Conservation (phyloP, 441 rosid species). For the Melastoma candidum region DNA sequence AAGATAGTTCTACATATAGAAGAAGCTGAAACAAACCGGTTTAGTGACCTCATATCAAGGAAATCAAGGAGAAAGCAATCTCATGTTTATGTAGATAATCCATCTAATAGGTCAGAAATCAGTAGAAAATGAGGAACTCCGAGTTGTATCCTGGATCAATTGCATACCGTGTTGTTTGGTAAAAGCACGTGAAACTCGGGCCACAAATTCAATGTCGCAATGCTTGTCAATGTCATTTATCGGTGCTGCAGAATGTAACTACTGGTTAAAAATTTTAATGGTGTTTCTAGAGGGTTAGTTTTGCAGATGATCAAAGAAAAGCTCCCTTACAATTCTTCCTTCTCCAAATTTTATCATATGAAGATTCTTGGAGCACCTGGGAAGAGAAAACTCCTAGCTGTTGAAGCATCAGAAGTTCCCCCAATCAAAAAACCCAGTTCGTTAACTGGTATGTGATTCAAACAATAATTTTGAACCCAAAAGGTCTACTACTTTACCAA, state of each 20-base stretch:
- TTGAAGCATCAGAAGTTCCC: constrained; percentile 18
- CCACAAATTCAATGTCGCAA: constrained; percentile 90
- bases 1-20: too few relatives aligned
- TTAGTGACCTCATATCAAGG: too few relatives aligned
- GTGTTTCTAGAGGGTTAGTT: not conserved
- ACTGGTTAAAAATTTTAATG: constrained; percentile 10
- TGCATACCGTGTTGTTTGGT: constrained; percentile 47
- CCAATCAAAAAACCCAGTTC: constrained; percentile 8
- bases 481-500: constrained; percentile 43
- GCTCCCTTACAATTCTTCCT: constrained; percentile 54
- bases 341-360: constrained; percentile 65
- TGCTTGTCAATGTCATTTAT: constrained; percentile 91
- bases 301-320: not conserved
- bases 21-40: too few relatives aligned
- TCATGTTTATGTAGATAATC: too few relatives aligned
- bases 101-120: too few relatives aligned
- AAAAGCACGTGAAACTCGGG: constrained; percentile 56
- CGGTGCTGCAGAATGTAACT: constrained; percentile 52
- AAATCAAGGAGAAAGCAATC: too few relatives aligned
- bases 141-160: constrained; percentile 9
- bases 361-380: constrained; percentile 90
- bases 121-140: too few relatives aligned
- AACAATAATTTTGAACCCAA: not conserved
- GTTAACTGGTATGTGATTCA: not conserved
- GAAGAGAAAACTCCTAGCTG: constrained; percentile 99